Evolutionary conservation across 495 filamentous ascomycete species (phyloP).

Genomic region (Tirmania nivea): DNA sequence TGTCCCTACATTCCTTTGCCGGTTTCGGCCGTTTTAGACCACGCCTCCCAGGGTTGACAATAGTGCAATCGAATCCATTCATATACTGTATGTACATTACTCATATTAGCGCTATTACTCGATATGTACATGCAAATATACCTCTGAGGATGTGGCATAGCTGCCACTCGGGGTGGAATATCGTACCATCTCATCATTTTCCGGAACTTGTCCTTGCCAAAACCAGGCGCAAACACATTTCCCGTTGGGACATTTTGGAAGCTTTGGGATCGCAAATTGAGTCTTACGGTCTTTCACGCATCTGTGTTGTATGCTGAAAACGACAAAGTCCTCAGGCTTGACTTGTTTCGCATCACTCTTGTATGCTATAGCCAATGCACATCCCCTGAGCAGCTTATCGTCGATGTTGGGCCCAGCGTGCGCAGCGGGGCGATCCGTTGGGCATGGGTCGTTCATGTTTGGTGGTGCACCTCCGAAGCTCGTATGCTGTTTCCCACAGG

Average conservation of each 20-base stretch:
- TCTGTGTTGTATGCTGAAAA: constrained; percentile 29
- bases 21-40: constrained; percentile 22
- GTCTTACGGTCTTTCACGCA: constrained; percentile 12
- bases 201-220: constrained; percentile 34
- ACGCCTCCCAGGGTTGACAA: constrained; percentile 25
- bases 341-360: constrained; percentile 26
- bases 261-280: constrained; percentile 26
- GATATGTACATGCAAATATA: background rate
- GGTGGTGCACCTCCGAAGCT: constrained; percentile 27
- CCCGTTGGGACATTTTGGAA: constrained; percentile 28
- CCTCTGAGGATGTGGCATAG: background rate
- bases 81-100: constrained; percentile 23
- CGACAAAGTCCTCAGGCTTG: constrained; percentile 30
- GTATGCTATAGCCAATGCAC: constrained; percentile 35
- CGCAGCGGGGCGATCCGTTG: constrained; percentile 20
- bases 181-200: constrained; percentile 21
- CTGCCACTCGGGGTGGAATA: background rate
- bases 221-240: constrained; percentile 37
- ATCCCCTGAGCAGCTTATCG: constrained; percentile 23
- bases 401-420: constrained; percentile 27
- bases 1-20: constrained; percentile 26
- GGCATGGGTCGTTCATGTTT: constrained; percentile 26
- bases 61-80: constrained; percentile 33
- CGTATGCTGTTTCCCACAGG: constrained; percentile 30
- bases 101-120: constrained; percentile 10